These are phyloP conservation scores for Truncatella angustata DNA, from an alignment of 2,329 filamentous ascomycete genomes.

Conservation along the genomic window DNA sequence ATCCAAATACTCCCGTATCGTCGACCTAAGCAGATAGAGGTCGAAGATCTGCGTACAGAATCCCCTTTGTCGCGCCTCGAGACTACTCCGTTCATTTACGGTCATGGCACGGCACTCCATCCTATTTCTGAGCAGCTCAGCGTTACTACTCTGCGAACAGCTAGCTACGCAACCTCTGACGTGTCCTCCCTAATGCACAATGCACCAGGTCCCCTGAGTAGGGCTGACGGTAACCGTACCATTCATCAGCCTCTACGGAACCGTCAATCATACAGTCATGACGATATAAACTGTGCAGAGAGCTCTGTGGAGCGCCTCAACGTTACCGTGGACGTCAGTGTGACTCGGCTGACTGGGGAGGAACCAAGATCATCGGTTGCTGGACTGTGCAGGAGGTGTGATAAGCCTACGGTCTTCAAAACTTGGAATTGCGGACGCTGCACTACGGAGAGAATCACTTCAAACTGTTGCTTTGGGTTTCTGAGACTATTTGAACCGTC, in stretches of 20 bases:
- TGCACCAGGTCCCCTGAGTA: neutral
- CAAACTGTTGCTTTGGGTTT: too few relatives aligned
- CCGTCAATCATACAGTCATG: conserved; percentile 32
- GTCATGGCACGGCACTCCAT: conserved; percentile 35
- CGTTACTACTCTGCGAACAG: conserved; percentile 29
- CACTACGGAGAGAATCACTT: too few relatives aligned
- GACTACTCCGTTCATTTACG: conserved; percentile 34
- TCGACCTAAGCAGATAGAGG: conserved; percentile 8
- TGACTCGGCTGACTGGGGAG: too few relatives aligned
- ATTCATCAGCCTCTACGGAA: conserved; percentile 20
- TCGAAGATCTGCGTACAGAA: conserved; percentile 23
- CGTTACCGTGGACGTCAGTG: neutral
- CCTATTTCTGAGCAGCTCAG: conserved; percentile 41
- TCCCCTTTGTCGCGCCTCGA: conserved; percentile 27
- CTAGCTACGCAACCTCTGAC: conserved; percentile 24
- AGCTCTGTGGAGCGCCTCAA: too few relatives aligned
- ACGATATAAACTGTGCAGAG: conserved; percentile 27
- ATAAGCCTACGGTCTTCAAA: too few relatives aligned
- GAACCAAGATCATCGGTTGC: neutral
- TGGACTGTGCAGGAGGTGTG: too few relatives aligned
- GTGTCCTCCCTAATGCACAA: conserved; percentile 26
- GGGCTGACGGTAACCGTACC: neutral
- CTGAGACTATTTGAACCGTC: too few relatives aligned
- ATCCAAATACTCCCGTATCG: conserved; percentile 14
- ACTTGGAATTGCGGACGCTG: too few relatives aligned